Evolutionary conservation across 2,329 filamentous ascomycete genomes (phyloP), one percentile per base, ranked within the genome.

Genomic region (Fonsecaea pedrosoi): DNA sequence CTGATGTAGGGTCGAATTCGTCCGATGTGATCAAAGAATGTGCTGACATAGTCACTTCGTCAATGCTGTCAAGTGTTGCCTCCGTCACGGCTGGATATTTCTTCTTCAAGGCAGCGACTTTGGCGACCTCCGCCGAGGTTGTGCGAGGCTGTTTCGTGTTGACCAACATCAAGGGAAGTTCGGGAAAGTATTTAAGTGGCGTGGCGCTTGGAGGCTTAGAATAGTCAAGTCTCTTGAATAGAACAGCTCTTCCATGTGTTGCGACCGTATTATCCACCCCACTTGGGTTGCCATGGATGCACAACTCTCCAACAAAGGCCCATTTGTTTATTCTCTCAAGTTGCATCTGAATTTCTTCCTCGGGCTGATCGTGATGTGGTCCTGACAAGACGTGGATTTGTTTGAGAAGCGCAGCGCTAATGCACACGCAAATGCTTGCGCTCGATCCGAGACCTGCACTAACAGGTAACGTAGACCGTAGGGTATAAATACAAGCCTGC

Each of bases 211-310:
- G 92, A 2, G 94, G 92, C 75, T 90, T 90, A 65, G 83, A 83
- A 77, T 94, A 92, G 76, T 96, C 90, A 59, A 83, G 86, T 60
- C 94, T 86, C 74, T 94, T 90, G 81, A 96, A 99, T 2, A 98
- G 83, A 1, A 99, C 93, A 0, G 94, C 95, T 80, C 97, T 97
- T 65, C 95, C 95, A 74, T 96, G 92, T 12, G 94, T 91, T 12
- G 94, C 86, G 34, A 99, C 94, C 2, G 95, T 99, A 78, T 99
- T 99, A 80, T 99, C 95, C 53, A 99, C 92, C 0, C 95, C 95
- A 0, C 92, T 97, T 0, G 95, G 95, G 75, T 96, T 98, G 42
- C 94, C 95, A 76, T 99, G 95, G 70, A 98, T 97, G 79, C 93
- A 95, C 88, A 98, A 91, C 78, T 99, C 95, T 30, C 91, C 91